These are phyloP conservation scores for Pycnococcus provasolii DNA, from an alignment of 139 green algal species.

Conservation along the genomic window DNA sequence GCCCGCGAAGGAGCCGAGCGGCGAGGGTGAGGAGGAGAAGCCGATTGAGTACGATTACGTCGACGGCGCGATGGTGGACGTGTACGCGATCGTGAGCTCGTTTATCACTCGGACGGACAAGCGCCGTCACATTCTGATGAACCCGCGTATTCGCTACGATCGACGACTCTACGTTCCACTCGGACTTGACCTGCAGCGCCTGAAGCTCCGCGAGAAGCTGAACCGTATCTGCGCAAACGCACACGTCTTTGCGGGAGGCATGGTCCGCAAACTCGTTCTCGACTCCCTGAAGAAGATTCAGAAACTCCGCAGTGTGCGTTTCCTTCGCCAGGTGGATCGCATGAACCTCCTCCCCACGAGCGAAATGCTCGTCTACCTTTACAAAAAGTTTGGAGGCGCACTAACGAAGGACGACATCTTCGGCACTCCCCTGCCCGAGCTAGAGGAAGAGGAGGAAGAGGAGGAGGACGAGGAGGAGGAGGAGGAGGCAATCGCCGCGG, in stretches of 20 bases:
- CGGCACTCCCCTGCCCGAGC: neutral
- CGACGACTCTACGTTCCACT: neutral
- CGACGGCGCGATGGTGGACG: no score
- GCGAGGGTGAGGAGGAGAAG: no score
- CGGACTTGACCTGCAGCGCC: neutral
- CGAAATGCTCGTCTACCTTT: conserved; percentile 8
- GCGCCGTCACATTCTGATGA: no score
- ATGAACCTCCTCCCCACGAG: conserved; percentile 13
- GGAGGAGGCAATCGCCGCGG: no score
- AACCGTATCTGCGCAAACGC: neutral
- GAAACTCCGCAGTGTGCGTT: conserved; percentile 7
- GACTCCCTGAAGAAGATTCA: neutral
- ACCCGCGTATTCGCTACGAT: no score
- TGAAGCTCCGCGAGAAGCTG: neutral
- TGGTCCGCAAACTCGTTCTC: neutral
- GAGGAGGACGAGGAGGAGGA: no score
- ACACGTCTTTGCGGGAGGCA: neutral
- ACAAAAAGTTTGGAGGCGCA: conserved; percentile 10
- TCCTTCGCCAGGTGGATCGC: conserved; percentile 1
- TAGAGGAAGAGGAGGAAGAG: neutral
- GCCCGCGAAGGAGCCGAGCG: no score
- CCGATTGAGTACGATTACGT: no score
- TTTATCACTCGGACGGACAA: no score
- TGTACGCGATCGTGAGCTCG: no score
- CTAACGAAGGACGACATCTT: neutral